These are phyloP conservation scores for Teratosphaeria nubilosa DNA, from an alignment of 2,329 filamentous ascomycete species.

Conservation along the genomic window DNA sequence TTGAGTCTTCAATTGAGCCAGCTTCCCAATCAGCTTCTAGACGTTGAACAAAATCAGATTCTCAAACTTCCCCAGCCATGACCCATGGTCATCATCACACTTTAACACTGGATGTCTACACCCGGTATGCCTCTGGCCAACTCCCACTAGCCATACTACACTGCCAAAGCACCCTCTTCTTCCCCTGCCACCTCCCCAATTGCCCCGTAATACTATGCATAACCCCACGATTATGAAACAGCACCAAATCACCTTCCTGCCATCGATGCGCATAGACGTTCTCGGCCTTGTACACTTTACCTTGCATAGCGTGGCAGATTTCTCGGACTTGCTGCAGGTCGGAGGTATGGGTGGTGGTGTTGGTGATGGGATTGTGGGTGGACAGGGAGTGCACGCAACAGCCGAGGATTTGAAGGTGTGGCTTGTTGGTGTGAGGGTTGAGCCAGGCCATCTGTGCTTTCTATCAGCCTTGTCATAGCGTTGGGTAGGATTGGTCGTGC, in stretches of 20 bases:
- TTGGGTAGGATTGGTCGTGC: not conserved
- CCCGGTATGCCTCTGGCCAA: not conserved
- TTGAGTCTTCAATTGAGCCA: too few species aligned
- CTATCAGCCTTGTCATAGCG: not conserved
- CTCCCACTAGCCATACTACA: not conserved
- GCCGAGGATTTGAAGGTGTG: not conserved
- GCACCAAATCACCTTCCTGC: slow-evolving; percentile 22
- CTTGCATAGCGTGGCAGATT: not conserved
- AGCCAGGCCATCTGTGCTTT: not conserved
- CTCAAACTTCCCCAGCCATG: not conserved
- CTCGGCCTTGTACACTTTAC: slow-evolving; percentile 11
- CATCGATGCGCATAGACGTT: slow-evolving; percentile 25
- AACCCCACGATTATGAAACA: slow-evolving; percentile 25
- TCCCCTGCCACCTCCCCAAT: slow-evolving; percentile 6
- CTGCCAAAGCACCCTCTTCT: slow-evolving; percentile 22
- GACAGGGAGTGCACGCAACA: not conserved
- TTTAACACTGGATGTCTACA: too few species aligned
- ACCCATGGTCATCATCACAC: not conserved
- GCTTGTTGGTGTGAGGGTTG: not conserved
- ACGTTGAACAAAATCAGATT: too few species aligned
- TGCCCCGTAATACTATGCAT: slow-evolving; percentile 25
- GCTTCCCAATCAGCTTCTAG: too few species aligned
- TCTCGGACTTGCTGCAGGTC: not conserved
- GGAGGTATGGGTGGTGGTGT: not conserved
- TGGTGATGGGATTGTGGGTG: not conserved